phyloP scores from a whole-genome alignment of 257 asterid species.

The Solanum lycopersicoides region DNA sequence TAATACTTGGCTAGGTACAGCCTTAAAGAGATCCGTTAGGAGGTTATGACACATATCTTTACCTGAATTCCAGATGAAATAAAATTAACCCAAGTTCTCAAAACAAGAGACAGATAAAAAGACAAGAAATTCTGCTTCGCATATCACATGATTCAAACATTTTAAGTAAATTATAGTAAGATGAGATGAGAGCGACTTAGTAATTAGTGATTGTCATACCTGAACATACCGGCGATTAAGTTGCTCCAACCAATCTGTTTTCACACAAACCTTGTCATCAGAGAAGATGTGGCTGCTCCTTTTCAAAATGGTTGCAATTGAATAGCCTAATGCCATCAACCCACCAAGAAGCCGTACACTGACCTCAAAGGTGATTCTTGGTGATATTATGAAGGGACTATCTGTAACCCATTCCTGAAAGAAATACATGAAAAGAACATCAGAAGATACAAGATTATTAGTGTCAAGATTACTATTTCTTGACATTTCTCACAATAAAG shows the following conservation, averaged over 20 bases:
- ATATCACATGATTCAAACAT: background rate
- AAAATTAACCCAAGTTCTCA: background rate
- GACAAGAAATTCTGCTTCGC: background rate
- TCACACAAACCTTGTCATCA: constrained; percentile 67
- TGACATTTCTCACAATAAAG: background rate
- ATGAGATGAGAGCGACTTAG: background rate
- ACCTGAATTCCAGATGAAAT: background rate
- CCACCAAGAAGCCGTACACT: constrained; percentile 99
- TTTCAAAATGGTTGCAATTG: constrained; percentile 94
- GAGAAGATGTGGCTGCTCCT: constrained; percentile 83
- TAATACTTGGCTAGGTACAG: background rate
- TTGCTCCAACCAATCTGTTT: constrained; percentile 98
- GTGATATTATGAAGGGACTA: constrained; percentile 89
- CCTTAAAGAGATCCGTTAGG: background rate
- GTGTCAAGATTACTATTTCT: background rate
- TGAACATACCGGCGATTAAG: constrained; percentile 83
- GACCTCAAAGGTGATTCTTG: constrained; percentile 95
- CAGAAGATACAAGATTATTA: constrained; percentile 1
- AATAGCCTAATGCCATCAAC: constrained; percentile 93
- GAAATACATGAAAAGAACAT: background rate
- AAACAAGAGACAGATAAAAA: background rate
- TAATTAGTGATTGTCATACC: constrained; percentile 30
- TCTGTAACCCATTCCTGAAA: constrained; percentile 99
- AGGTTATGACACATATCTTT: background rate
- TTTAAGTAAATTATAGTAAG: background rate